phyloP scores from a whole-genome alignment of 805 yeast genomes.

The Torulaspora indica region DNA sequence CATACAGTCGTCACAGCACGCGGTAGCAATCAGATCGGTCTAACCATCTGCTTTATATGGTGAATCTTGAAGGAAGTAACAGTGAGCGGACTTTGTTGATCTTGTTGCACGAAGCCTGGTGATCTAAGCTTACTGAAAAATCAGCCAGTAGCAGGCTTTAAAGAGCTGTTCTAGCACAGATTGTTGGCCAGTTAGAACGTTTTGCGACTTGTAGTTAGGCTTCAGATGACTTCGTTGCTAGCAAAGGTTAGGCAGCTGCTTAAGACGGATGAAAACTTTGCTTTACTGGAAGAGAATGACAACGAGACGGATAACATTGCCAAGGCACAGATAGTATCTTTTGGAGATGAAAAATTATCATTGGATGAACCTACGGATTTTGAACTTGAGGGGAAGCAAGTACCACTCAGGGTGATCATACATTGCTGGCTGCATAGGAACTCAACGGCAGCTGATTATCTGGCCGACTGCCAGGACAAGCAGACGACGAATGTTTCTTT shows the following conservation, averaged over 20 bases:
- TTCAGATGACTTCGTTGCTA: constrained; percentile 6
- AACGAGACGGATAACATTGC: constrained; percentile 37
- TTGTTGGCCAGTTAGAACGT: too few relatives aligned
- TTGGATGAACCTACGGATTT: constrained; percentile 53
- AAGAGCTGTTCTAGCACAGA: too few relatives aligned
- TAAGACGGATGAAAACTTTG: constrained; percentile 17
- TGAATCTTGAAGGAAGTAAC: background rate
- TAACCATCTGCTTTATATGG: background rate
- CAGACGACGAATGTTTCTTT: constrained; percentile 70
- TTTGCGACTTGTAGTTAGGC: background rate
- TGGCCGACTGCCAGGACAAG: constrained; percentile 61
- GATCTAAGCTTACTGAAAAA: background rate
- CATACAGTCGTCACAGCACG: too few relatives aligned
- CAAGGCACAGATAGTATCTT: constrained; percentile 33
- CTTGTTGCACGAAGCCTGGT: background rate
- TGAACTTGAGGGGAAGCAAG: constrained; percentile 45
- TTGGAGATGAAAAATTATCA: constrained; percentile 29
- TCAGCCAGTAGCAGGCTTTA: background rate
- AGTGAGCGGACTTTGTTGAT: background rate
- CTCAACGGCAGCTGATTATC: constrained; percentile 74
- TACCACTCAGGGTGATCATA: constrained; percentile 54
- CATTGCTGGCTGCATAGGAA: constrained; percentile 78
- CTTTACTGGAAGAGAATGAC: constrained; percentile 20
- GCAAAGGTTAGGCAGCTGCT: constrained; percentile 21
- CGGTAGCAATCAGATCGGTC: background rate